Base-by-base conservation (phyloP, 208 protist genomes). In the Acanthamoeba healyi region DNA sequence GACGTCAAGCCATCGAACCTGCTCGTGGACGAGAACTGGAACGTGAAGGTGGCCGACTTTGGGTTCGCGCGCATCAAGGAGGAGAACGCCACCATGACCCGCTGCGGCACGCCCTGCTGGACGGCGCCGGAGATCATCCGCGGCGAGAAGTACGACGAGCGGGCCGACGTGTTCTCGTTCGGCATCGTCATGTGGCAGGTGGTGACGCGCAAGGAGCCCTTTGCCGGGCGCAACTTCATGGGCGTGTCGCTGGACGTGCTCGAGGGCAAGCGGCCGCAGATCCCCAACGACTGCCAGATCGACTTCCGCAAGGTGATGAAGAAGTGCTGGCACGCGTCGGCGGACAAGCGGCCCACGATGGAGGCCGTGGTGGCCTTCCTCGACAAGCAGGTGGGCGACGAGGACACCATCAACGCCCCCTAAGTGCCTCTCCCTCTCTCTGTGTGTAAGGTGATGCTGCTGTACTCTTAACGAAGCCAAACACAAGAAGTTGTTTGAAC, bases 41-140 rank as follows among this genome's bases (percentile, higher is more conserved):
- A 74, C 65, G 65, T 74, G 36, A 74, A 74, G 36, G 36, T 74
- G 34, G 65, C 65, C 29, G 65, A 74, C 65, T 74, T 74, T 34
- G 65, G 65, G 29, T 74, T 74, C 36, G 65, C 65, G 29, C 65
- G 65, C 36, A 74, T 74, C 65, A 34, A 40, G 36, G 65, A 74
- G 36, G 65, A 74, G 36, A 74, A 74, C 65, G 65, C 65, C 7
- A 74, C 65, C 7, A 74, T 74, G 65, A 74, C 65, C 7, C 65
- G 65, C 10, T 74, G 65, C 36, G 65, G 65, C 65, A 74, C 65
- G 29, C 65, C 65, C 10, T 74, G 65, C 36, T 74, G 65, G 65
- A 74, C 65, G 36, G 65, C 65, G 65, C 65, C 65, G 65, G 65
- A 74, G 65, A 40, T 74, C 65, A 74, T 74, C 36, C 29, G 65